Evolutionary conservation across 2,329 filamentous ascomycete genomes (phyloP).

Genomic region (Thielaviopsis euricoi): DNA sequence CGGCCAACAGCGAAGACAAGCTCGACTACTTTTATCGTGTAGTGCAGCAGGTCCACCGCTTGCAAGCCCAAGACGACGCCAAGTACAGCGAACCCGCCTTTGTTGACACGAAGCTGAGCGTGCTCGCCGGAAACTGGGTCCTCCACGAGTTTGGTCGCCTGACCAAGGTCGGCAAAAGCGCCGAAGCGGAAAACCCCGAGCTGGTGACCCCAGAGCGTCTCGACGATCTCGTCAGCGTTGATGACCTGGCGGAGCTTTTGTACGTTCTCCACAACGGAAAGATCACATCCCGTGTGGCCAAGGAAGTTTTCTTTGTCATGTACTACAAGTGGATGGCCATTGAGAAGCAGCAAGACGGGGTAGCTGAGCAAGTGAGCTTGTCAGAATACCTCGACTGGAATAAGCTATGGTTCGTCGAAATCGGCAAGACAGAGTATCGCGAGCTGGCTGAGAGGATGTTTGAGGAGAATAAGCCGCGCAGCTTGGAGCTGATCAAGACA

Average conservation of each 20-base stretch:
- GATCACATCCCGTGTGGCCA: slow-evolving; percentile 41
- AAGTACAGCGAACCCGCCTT: slow-evolving; percentile 12
- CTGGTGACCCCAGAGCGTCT: slow-evolving; percentile 24
- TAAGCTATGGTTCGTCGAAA: slow-evolving; percentile 38
- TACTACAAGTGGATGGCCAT: slow-evolving; percentile 1
- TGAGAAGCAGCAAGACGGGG: slow-evolving; percentile 25
- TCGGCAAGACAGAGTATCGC: slow-evolving; percentile 30
- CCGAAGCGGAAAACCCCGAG: not conserved
- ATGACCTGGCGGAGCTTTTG: slow-evolving; percentile 34
- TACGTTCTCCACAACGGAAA: slow-evolving; percentile 28
- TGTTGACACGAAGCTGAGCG: slow-evolving; percentile 23
- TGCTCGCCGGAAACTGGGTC: slow-evolving; percentile 47
- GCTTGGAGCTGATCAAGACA: slow-evolving; percentile 26
- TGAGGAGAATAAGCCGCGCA: slow-evolving; percentile 26
- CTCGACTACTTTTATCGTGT: slow-evolving; percentile 68
- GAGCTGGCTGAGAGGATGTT: slow-evolving; percentile 28
- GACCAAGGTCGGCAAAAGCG: slow-evolving; percentile 30
- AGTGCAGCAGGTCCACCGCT: slow-evolving; percentile 28
- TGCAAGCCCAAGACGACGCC: slow-evolving; percentile 14
- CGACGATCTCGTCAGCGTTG: slow-evolving; percentile 28
- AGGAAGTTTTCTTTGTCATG: slow-evolving; percentile 27
- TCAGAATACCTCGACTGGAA: slow-evolving; percentile 33
- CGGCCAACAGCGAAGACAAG: slow-evolving; percentile 61
- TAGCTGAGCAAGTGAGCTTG: slow-evolving; percentile 30
- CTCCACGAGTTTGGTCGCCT: slow-evolving; percentile 60